Base-by-base conservation (phyloP, 2,329 filamentous ascomycete species). In the Penicillium sp. region DNA sequence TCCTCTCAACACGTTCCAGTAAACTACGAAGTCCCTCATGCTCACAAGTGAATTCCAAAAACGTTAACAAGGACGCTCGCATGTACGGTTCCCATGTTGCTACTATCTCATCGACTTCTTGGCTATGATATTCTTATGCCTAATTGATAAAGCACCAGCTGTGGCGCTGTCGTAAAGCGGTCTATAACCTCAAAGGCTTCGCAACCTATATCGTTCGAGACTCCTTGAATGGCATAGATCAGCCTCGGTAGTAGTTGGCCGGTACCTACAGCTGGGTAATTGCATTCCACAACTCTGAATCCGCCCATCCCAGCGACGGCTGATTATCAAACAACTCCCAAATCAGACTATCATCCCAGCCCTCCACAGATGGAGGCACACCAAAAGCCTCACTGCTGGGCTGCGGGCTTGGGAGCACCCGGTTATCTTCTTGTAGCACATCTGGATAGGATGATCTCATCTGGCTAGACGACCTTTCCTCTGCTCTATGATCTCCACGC, bases 321-420 rank as follows among this genome's bases (percentile, higher is more conserved):
- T 68, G 65, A 11, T 67, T 68, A 54, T 67, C 60, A 24, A 68
- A 68, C 16, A 68, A 27, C 41, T 68, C 65, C 66, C 66, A 68
- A 60, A 68, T 65, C 24, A 67, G 58, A 59, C 56, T 67, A 44
- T 68, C 66, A 59, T 67, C 50, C 66, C 65, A 68, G 4, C 65
- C 66, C 27, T 58, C 63, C 18, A 64, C 52, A 33, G 64, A 50
- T 14, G 33, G 49, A 7, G 54, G 47, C 14, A 58, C 53, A 18
- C 37, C 54, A 14, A 60, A 37, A 9, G 35, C 22, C 31, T 36
- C 53, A 3, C 40, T 56, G 14, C 50, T 55, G 10, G 51, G 11
- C 7, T 43, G 37, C 7, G 56, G 27, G 47, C 50, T 53, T 6
- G 55, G 55, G 43, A 62, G 35, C 7, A 41, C 16, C 44, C 55